Conservation (phyloP, 2,329 filamentous ascomycete species). For the Onygena corvina region DNA sequence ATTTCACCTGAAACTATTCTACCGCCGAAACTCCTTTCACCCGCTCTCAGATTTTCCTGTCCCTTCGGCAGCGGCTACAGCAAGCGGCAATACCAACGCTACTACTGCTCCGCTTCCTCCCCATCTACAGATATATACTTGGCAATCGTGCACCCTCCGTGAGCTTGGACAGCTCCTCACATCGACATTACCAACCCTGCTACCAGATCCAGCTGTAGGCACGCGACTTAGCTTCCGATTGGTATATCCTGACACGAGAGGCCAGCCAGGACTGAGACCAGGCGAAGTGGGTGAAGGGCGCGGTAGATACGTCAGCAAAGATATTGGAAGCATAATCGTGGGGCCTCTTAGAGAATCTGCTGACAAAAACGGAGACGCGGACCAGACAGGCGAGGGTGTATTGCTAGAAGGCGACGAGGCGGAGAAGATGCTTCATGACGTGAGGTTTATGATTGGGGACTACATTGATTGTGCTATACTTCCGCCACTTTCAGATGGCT, state of each 20-base stretch:
- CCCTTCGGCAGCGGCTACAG: slow-evolving; percentile 19
- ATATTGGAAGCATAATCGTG: slow-evolving; percentile 71
- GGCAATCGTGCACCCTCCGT: slow-evolving; percentile 64
- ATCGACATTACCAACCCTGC: slow-evolving; percentile 52
- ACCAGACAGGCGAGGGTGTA: not conserved
- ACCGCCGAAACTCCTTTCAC: slow-evolving; percentile 61
- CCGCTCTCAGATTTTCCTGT: slow-evolving; percentile 34
- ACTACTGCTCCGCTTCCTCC: slow-evolving; percentile 47
- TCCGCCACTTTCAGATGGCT: slow-evolving; percentile 61
- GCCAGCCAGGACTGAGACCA: slow-evolving; percentile 20
- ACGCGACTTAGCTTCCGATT: slow-evolving; percentile 80
- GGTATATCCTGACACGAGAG: slow-evolving; percentile 62
- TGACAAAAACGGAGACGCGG: not conserved
- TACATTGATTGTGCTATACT: slow-evolving; percentile 74
- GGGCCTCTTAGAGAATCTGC: not conserved
- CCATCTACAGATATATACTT: slow-evolving; percentile 73
- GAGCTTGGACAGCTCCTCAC: slow-evolving; percentile 71
- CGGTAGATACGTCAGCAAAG: slow-evolving; percentile 61
- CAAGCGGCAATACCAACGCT: slow-evolving; percentile 44
- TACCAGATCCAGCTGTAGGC: slow-evolving; percentile 64
- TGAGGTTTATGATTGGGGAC: slow-evolving; percentile 77
- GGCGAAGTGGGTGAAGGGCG: slow-evolving; percentile 29
- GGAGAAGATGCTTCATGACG: slow-evolving; percentile 62
- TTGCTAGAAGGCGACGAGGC: slow-evolving; percentile 45
- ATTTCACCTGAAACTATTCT: slow-evolving; percentile 78